phyloP scores from a whole-genome alignment of 2,329 filamentous ascomycete genomes.

The Xylariaceae sp. region DNA sequence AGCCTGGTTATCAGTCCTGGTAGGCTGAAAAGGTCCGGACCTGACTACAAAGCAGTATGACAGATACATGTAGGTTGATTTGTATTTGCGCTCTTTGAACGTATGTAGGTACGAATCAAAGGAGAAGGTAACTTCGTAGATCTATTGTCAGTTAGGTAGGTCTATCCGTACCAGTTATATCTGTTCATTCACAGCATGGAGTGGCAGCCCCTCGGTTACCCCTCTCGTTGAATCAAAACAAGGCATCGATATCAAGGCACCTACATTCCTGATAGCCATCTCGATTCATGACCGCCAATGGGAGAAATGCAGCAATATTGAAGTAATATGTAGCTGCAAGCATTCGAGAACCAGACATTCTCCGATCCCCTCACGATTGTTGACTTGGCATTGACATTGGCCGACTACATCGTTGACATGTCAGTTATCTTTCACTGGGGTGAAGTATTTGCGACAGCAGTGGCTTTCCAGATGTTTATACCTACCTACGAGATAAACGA shows the following conservation, averaged over 20 bases:
- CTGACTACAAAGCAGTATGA: background rate
- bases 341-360: background rate
- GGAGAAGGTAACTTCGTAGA: background rate
- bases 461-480: background rate
- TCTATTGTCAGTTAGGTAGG: background rate
- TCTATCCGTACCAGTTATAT: background rate
- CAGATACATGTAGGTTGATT: background rate
- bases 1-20: background rate
- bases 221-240: constrained; percentile 12
- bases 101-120: background rate
- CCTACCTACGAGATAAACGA: too few relatives aligned
- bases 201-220: constrained; percentile 2
- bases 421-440: background rate
- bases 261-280: too few relatives aligned
- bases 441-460: too few relatives aligned
- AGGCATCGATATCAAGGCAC: background rate
- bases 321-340: background rate
- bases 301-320: background rate
- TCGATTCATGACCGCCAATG: background rate
- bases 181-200: constrained; percentile 2
- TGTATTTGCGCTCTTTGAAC: background rate
- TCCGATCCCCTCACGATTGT: background rate
- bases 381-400: constrained; percentile 13
- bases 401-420: background rate
- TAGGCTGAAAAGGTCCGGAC: background rate